phyloP scores from a whole-genome alignment of 257 asterid genomes.

The Solanum chaucha region DNA sequence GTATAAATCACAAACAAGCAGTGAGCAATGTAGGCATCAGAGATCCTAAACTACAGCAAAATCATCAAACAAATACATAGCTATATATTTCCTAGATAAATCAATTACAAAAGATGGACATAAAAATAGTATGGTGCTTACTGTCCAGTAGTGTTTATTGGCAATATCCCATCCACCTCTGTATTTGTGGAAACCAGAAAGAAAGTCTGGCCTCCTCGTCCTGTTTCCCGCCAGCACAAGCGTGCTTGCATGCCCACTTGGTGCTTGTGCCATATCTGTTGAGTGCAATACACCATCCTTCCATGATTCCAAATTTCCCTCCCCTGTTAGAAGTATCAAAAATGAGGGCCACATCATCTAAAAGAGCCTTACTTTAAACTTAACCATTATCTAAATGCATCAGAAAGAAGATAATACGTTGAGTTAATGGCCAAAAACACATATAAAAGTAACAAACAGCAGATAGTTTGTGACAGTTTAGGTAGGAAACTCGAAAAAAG shows the following conservation, averaged over 20 bases:
- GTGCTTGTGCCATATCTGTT: conserved; percentile 45
- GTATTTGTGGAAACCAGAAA: conserved; percentile 59
- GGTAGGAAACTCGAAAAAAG: not conserved
- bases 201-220: conserved; percentile 79
- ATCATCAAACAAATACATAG: not conserved
- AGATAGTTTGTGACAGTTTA: not conserved
- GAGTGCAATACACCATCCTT: conserved; percentile 44
- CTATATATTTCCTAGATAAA: not conserved
- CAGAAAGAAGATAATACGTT: not conserved
- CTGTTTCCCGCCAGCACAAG: conserved; percentile 78
- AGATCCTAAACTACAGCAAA: not conserved
- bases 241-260: conserved; percentile 31
- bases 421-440: not conserved
- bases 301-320: conserved; percentile 62
- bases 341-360: not conserved
- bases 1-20: not conserved
- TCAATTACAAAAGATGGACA: not conserved
- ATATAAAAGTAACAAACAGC: not conserved
- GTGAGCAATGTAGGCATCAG: not conserved
- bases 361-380: not conserved
- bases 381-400: not conserved
- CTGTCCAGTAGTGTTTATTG: conserved; percentile 92
- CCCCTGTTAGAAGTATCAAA: conserved; percentile 28
- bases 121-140: conserved; percentile 20
- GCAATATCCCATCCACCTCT: conserved; percentile 98